Percentiles rank a stretch among this genome's conserved stretches.
Conservation (phyloP, 78 protist genomes). For the Dictyostelium firmibasis region DNA sequence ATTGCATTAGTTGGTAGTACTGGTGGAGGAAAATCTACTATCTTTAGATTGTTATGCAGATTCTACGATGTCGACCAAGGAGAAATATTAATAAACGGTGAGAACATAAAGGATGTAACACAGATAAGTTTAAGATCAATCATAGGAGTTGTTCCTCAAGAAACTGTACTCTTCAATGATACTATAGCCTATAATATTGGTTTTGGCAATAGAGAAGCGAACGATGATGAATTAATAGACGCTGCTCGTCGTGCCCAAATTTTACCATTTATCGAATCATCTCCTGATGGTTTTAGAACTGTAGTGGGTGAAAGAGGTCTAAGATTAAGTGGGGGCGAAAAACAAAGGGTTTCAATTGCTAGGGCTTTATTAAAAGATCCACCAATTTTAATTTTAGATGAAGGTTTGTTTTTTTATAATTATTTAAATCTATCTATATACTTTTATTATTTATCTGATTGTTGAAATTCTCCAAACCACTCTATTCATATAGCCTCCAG, state of each 20-base stretch:
- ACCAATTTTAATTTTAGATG: conserved; percentile 86
- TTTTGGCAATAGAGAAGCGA: conserved; percentile 79
- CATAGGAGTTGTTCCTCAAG: conserved; percentile 94
- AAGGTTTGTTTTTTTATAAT: conserved; percentile 6
- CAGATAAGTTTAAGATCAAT: conserved; percentile 52
- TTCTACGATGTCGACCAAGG: conserved; percentile 92
- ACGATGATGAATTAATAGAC: conserved; percentile 43
- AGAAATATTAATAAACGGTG: conserved; percentile 88
- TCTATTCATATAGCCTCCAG: conserved; percentile 88
- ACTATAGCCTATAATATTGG: conserved; percentile 90
- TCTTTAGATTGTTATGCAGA: conserved; percentile 87
- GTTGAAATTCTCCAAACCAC: too few relatives aligned
- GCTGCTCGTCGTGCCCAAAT: conserved; percentile 88
- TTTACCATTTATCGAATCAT: conserved; percentile 72
- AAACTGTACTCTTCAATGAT: conserved; percentile 93
- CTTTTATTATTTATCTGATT: too few relatives aligned
- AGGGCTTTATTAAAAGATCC: conserved; percentile 39
- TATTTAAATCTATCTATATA: background rate
- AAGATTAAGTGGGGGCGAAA: conserved; percentile 34
- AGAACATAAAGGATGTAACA: conserved; percentile 60
- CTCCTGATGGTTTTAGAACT: conserved; percentile 82
- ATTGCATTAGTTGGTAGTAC: conserved; percentile 94
- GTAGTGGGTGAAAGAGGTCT: conserved; percentile 93
- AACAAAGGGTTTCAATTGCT: conserved; percentile 61
- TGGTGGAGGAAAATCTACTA: conserved; percentile 97